Percentiles rank a stretch among this genome's conserved stretches.
These are phyloP conservation scores for Tylopilus plumbeoviolaceoides DNA, from an alignment of 768 basidiomycete genomes.

Conservation along the genomic window DNA sequence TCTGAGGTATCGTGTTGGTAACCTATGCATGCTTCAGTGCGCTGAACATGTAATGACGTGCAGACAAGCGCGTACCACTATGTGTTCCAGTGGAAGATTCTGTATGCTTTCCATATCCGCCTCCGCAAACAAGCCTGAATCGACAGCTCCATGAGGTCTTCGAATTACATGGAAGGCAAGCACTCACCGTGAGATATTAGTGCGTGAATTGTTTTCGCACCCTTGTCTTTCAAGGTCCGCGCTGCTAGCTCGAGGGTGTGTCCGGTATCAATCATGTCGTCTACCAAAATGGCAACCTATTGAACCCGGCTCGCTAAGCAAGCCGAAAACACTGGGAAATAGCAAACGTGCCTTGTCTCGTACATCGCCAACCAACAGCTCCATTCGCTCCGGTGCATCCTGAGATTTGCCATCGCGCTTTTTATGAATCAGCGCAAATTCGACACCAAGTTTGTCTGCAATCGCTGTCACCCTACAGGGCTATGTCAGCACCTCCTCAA, in stretches of 20 bases:
- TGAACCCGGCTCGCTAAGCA: constrained; percentile 1
- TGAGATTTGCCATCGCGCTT: constrained; percentile 70
- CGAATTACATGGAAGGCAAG: constrained; percentile 1
- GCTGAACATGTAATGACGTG: not conserved
- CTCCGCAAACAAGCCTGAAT: constrained; percentile 74
- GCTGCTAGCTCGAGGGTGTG: constrained; percentile 83
- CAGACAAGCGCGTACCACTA: constrained; percentile 59
- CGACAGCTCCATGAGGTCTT: constrained; percentile 5
- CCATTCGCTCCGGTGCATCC: constrained; percentile 76
- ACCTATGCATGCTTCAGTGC: constrained; percentile 47
- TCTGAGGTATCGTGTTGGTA: constrained; percentile 93
- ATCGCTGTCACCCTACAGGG: constrained; percentile 80
- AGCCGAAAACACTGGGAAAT: not conserved
- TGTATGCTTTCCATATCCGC: constrained; percentile 64
- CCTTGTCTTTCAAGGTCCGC: constrained; percentile 82
- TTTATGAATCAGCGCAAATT: constrained; percentile 94
- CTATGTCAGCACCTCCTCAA: constrained; percentile 1
- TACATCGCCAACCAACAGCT: constrained; percentile 93
- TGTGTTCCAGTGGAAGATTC: constrained; percentile 70
- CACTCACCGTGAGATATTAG: constrained; percentile 85
- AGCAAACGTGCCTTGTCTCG: constrained; percentile 64
- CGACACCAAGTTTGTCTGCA: constrained; percentile 91
- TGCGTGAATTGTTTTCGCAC: constrained; percentile 82
- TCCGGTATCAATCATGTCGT: constrained; percentile 98
- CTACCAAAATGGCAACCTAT: constrained; percentile 89